These are phyloP conservation scores for Lichenothelia convexa DNA, from an alignment of 495 filamentous ascomycete genomes.

Conservation along the genomic window DNA sequence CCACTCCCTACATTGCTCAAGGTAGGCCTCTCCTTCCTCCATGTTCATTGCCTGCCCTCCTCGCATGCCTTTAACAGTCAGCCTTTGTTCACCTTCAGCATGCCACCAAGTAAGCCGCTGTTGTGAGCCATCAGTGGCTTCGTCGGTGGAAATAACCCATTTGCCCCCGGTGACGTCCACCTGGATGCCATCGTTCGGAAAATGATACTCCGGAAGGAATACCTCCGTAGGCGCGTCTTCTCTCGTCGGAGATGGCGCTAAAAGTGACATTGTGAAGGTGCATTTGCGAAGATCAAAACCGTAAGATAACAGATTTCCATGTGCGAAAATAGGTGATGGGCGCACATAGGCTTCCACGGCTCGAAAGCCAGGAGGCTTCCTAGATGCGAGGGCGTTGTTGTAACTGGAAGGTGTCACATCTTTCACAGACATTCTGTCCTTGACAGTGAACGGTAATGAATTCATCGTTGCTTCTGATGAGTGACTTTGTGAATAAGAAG, in stretches of 20 bases:
- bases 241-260: conserved; percentile 15
- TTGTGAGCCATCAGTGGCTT: conserved; percentile 39
- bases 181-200: conserved; percentile 48
- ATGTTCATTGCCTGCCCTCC: conserved; percentile 18
- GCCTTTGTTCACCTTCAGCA: conserved; percentile 58
- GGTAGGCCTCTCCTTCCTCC: conserved; percentile 42
- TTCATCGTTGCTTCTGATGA: conserved; percentile 24
- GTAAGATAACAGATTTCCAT: conserved; percentile 45
- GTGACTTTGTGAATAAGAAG: conserved; percentile 39
- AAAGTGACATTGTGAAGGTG: conserved; percentile 19
- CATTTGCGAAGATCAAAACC: conserved; percentile 45
- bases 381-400: conserved; percentile 30
- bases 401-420: conserved; percentile 47
- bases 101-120: conserved; percentile 86
- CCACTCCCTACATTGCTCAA: conserved; percentile 27
- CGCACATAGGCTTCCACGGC: conserved; percentile 86
- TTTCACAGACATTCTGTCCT: conserved; percentile 40
- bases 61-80: conserved; percentile 54
- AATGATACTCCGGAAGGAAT: conserved; percentile 85
- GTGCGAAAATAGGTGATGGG: conserved; percentile 59
- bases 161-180: conserved; percentile 71
- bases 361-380: conserved; percentile 44
- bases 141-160: conserved; percentile 63
- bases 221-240: conserved; percentile 60
- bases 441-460: conserved; percentile 50